Base-by-base conservation (phyloP, 495 filamentous ascomycete species). In the Penicillium coffeae region DNA sequence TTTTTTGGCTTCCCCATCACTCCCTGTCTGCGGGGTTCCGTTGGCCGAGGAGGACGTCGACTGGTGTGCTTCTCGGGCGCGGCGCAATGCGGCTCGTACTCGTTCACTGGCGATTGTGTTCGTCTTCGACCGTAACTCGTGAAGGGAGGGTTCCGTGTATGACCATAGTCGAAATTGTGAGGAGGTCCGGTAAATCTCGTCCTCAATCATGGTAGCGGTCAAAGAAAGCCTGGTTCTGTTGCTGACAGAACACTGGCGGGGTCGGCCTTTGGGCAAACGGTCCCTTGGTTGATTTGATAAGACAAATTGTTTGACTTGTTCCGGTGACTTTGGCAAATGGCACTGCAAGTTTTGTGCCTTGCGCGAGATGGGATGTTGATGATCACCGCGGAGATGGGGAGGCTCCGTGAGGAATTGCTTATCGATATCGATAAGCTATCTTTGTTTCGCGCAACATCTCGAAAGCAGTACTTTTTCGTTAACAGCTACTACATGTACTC, bases 91-190 rank as follows among this genome's bases (percentile, higher is more conserved):
- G 27, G 75, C 74, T 36, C 77, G 81, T 32, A 95, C 88, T 34
- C 87, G 82, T 21, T 85, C 76, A 39, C 76, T 77, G 3, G 92
- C 91, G 9, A 82, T 70, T 14, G 73, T 61, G 66, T 96, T 96
- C 8, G 93, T 95, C 13, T 77, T 82, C 21, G 76, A 71, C 38
- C 94, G 87, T 12, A 89, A 71, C 2, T 82, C 68, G 22, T 76
- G 74, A 14, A 98, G 80, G 8, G 84, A 76, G 8, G 82, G 64
- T 8, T 84, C 81, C 0, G 90, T 88, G 68, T 89, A 97, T n/a
- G 91, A 95, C 91, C 94, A 98, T 33, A 89, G 71, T 33, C 86
- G 81, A 64, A 82, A 96, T 66, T 98, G 93, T 36, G 89, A 92
- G 0, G 90, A 93, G 15, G 85, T 74, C n/a, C 87, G 87, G 71